Conservation (phyloP, 2,329 filamentous ascomycete species). For the Simplicillium aogashimaense region DNA sequence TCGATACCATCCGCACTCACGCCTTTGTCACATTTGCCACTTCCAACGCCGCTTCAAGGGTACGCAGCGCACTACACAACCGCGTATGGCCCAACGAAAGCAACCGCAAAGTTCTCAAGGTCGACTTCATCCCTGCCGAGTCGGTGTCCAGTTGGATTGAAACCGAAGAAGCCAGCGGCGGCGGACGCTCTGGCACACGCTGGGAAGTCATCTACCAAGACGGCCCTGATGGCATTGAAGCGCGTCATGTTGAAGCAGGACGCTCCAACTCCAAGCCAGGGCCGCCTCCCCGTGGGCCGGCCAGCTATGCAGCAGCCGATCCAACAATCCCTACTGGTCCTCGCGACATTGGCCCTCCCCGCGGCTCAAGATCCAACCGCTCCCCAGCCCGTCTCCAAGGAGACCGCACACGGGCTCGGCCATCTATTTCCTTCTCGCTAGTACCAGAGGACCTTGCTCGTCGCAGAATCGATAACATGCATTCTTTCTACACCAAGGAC, state of each 20-base stretch:
- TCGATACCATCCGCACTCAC: conserved; percentile 82
- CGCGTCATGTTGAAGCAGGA: conserved; percentile 35
- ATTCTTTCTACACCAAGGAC: conserved; percentile 33
- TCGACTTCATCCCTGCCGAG: conserved; percentile 79
- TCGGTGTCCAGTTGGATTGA: conserved; percentile 66
- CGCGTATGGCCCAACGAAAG: conserved; percentile 81
- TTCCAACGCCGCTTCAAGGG: conserved; percentile 62
- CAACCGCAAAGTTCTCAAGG: conserved; percentile 73
- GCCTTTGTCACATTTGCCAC: conserved; percentile 68
- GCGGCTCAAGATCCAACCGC: too few species aligned
- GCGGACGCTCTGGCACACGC: conserved; percentile 31
- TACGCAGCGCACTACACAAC: conserved; percentile 66
- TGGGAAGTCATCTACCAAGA: conserved; percentile 69
- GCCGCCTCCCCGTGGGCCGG: conserved; percentile 6
- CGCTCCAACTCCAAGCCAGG: conserved; percentile 1
- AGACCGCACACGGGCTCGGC: conserved; percentile 27
- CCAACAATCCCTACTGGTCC: neutral
- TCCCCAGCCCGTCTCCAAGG: neutral
- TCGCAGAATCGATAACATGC: conserved; percentile 51
- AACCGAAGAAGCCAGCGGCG: conserved; percentile 43
- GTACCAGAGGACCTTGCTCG: conserved; percentile 55
- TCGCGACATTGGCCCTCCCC: too few species aligned
- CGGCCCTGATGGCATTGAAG: conserved; percentile 42
- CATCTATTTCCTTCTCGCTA: conserved; percentile 38
- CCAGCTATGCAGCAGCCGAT: conserved; percentile 1